These are phyloP conservation scores for Candida nanaspora DNA, from an alignment of 805 yeast species.

Conservation along the genomic window DNA sequence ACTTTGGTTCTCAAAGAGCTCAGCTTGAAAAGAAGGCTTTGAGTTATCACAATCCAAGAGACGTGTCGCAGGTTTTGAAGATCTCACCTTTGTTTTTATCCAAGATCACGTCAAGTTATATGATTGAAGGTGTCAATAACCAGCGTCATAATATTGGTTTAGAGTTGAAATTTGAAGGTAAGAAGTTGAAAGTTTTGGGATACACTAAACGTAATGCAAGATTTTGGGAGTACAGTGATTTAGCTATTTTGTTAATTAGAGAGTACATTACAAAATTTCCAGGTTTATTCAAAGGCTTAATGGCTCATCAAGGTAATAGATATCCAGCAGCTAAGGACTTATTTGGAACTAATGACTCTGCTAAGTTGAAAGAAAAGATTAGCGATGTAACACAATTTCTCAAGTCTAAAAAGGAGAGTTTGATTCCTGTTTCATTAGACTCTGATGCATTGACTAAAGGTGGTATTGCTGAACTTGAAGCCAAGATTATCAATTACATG, in stretches of 20 bases:
- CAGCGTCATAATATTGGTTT: conserved; percentile 68
- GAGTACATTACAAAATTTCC: conserved; percentile 61
- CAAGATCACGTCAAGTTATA: conserved; percentile 65
- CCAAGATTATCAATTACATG: conserved; percentile 40
- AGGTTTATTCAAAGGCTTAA: conserved; percentile 37
- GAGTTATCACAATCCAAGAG: conserved; percentile 57
- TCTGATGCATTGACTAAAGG: conserved; percentile 69
- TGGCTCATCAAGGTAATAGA: conserved; percentile 11
- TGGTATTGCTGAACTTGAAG: conserved; percentile 63
- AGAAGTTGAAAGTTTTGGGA: conserved; percentile 80
- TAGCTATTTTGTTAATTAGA: conserved; percentile 59
- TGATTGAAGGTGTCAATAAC: conserved; percentile 48
- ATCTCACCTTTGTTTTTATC: conserved; percentile 64
- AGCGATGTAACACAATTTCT: conserved; percentile 34
- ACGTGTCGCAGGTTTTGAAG: conserved; percentile 50
- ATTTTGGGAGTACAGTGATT: conserved; percentile 79
- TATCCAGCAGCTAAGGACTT: conserved; percentile 33
- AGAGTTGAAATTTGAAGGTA: conserved; percentile 74
- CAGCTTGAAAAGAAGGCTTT: conserved; percentile 46
- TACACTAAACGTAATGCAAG: conserved; percentile 59
- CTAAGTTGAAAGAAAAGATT: conserved; percentile 34
- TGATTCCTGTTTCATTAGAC: conserved; percentile 64
- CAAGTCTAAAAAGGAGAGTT: conserved; percentile 36
- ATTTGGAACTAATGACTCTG: conserved; percentile 31
- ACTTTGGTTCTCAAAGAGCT: conserved; percentile 56